Base-by-base conservation (phyloP, 768 basidiomycete genomes). In the Calocera viscosa region DNA sequence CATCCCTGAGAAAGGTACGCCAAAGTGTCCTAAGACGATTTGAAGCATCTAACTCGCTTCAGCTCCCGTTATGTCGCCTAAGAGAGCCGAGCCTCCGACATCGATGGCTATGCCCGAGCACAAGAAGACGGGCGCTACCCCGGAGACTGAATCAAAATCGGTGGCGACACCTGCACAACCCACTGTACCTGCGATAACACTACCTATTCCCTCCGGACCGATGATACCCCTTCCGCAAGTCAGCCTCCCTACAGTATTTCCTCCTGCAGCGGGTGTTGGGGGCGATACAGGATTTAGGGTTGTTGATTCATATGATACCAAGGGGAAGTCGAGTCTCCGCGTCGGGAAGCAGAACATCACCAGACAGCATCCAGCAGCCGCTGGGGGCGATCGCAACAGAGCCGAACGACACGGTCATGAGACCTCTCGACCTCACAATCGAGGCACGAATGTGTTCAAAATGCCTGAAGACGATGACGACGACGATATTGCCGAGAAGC, bases 301-400 rank as follows among this genome's bases (percentile, higher is more conserved):
- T 19, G 49, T 49, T 49, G 53, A 30, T 19, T 71, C 71, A 2
- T 74, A 72, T 66, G 73, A 74, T 66, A 67, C 68, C 65, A 72
- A 74, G 66, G 72, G 69, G 69, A 65, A 68, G 71, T 69, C 17
- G 53, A 49, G 17, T 33, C 64, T 68, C 16, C 53, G 53, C 53
- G 53, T 32, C 26, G 53, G 14, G 30, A 60, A 32, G 26, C 53
- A 60, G 30, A 32, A 26, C 30, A 28, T 60, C 22, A 60, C 24
- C 30, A 12, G 53, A 26, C 53, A 32, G 11, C 53, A 60, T 32
- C 14, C 14, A 32, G 24, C 53, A 3, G 53, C 53, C 14, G 53
- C 53, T 2, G 30, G 53, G 19, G 30, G 53, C 53, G 53, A 60
- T 5, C 53, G 53, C 10, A 60, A 30, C 14, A 60, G 30, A 60